A percentile compares a stretch with the other conserved stretches of the same genome.
These are phyloP conservation scores for Schizosaccharomyces versatilis DNA, from an alignment of 1,139 yeast species.

Conservation along the genomic window DNA sequence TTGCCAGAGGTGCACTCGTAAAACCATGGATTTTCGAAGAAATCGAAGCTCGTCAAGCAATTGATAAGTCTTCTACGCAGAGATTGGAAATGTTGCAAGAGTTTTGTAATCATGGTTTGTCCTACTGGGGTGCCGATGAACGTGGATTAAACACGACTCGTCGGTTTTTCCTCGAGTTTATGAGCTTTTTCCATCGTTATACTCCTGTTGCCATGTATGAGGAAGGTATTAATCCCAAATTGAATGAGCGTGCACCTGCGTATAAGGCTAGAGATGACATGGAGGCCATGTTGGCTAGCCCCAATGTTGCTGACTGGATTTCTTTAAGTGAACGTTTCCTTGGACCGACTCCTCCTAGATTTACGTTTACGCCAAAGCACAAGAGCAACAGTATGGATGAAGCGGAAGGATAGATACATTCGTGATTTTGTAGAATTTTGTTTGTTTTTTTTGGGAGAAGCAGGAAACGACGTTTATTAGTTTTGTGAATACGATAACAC, in stretches of 20 bases:
- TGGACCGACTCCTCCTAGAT: constrained; percentile 57
- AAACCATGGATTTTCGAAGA: constrained; percentile 99
- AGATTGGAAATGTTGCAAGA: constrained; percentile 51
- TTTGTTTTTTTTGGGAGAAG: neutral
- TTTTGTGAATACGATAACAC: neutral
- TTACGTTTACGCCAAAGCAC: constrained; percentile 77
- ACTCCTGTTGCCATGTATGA: constrained; percentile 86
- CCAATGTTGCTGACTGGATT: constrained; percentile 84
- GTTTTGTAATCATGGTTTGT: constrained; percentile 60
- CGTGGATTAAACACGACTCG: constrained; percentile 77
- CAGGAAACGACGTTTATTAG: constrained; percentile 2
- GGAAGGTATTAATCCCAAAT: constrained; percentile 44
- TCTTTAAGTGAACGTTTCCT: constrained; percentile 89
- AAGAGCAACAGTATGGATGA: constrained; percentile 58
- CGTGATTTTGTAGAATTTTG: neutral
- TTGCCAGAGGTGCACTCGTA: constrained; percentile 90
- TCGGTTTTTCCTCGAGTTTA: constrained; percentile 79
- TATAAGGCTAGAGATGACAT: constrained; percentile 90
- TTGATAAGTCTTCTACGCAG: constrained; percentile 78
- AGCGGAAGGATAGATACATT: constrained; percentile 9
- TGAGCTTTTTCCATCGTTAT: constrained; percentile 82
- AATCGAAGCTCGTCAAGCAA: constrained; percentile 63
- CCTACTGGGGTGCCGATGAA: constrained; percentile 96
- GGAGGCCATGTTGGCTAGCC: constrained; percentile 70
- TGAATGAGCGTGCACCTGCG: constrained; percentile 81